Evolutionary conservation across 1,284 basidiomycete genomes (phyloP).

Genomic region (Leccinum pachyderme): DNA sequence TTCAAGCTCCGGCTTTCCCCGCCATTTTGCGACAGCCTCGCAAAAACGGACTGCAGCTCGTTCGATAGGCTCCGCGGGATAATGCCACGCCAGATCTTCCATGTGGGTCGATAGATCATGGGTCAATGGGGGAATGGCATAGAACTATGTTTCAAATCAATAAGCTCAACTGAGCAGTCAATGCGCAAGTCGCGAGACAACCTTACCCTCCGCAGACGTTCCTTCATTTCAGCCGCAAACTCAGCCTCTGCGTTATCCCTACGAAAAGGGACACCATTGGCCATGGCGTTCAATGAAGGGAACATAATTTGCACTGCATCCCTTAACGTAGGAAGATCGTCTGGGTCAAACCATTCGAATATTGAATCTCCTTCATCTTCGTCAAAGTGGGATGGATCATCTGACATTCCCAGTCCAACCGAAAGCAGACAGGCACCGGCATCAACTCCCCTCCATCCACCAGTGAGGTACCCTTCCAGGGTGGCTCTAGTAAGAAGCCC

Average conservation of each 20-base stretch:
- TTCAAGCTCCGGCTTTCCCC: constrained; percentile 78
- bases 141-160: constrained; percentile 50
- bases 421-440: constrained; percentile 72
- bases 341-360: constrained; percentile 67
- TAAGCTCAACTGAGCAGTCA: constrained; percentile 6
- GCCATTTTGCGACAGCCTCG: constrained; percentile 75
- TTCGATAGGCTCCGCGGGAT: constrained; percentile 78
- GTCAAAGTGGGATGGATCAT: constrained; percentile 18
- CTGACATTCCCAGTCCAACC: constrained; percentile 59
- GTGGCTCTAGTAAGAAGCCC: constrained; percentile 75
- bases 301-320: constrained; percentile 71
- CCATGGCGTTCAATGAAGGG: constrained; percentile 46
- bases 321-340: constrained; percentile 65
- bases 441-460: constrained; percentile 71
- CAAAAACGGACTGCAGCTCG: constrained; percentile 73
- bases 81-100: constrained; percentile 76
- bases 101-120: constrained; percentile 76
- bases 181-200: background rate
- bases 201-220: constrained; percentile 63
- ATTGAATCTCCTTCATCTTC: constrained; percentile 39
- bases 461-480: constrained; percentile 77
- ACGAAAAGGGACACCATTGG: constrained; percentile 20
- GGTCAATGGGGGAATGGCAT: constrained; percentile 64
- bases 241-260: constrained; percentile 56
- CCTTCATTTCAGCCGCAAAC: constrained; percentile 65